phyloP scores from a whole-genome alignment of 106 monocot species.

The Dendrobium huoshanense region DNA sequence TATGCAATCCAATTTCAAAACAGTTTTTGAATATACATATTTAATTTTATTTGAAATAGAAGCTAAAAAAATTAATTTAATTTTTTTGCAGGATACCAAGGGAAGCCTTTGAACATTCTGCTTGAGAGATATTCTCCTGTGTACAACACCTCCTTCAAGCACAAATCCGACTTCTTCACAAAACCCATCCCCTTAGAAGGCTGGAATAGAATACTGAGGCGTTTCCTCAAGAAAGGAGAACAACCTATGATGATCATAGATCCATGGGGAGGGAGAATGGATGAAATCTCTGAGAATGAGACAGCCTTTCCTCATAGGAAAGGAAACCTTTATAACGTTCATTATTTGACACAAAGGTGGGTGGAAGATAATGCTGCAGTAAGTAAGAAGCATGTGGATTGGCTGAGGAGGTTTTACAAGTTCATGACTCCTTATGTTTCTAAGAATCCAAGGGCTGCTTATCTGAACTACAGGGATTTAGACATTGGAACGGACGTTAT shows the following conservation, averaged over 20 bases:
- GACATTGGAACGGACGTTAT: constrained; percentile 8
- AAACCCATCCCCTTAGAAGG: background rate
- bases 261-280: constrained; percentile 23
- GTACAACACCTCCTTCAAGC: constrained; percentile 9
- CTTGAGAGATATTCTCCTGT: background rate
- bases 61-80: too few relatives aligned
- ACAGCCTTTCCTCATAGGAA: constrained; percentile 29
- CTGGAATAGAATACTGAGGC: constrained; percentile 12
- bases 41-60: too few relatives aligned
- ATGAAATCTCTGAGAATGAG: constrained; percentile 9
- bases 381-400: background rate
- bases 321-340: constrained; percentile 25
- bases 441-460: constrained; percentile 8
- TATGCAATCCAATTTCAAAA: too few relatives aligned
- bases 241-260: constrained; percentile 12
- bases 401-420: constrained; percentile 3
- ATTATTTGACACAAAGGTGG: constrained; percentile 17
- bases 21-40: too few relatives aligned
- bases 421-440: constrained; percentile 14
- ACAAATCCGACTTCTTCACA: constrained; percentile 15
- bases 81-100: too few relatives aligned
- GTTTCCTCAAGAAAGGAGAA: constrained; percentile 1
- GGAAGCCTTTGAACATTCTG: background rate
- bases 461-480: constrained; percentile 11
- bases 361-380: background rate